These are phyloP conservation scores for Saturnispora zaruensis DNA, from an alignment of 805 yeast species.

Conservation along the genomic window DNA sequence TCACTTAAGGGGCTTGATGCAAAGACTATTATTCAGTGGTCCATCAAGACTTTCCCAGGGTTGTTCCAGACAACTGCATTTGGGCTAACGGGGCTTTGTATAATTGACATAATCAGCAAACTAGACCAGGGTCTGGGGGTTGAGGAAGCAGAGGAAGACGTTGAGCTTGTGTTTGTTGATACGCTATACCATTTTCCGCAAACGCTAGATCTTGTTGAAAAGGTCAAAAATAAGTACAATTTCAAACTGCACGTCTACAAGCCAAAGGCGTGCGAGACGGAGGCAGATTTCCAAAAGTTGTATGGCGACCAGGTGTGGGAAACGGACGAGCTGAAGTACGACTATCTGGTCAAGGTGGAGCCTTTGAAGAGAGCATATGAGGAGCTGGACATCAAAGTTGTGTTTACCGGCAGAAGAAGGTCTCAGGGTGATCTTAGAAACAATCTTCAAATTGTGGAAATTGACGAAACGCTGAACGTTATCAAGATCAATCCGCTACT, in stretches of 20 bases:
- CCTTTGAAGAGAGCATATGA: conserved; percentile 81
- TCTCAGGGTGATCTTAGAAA: conserved; percentile 85
- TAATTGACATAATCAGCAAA: conserved; percentile 70
- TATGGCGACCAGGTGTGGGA: conserved; percentile 84
- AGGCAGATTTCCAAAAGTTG: conserved; percentile 50
- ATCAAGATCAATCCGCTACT: conserved; percentile 86
- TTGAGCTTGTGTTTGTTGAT: conserved; percentile 79
- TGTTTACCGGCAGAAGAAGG: conserved; percentile 83
- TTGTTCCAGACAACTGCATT: conserved; percentile 90
- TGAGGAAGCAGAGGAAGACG: not conserved
- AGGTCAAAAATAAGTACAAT: conserved; percentile 50
- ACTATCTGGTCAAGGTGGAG: conserved; percentile 83
- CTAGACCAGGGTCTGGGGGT: conserved; percentile 19
- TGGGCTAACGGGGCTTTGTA: conserved; percentile 87
- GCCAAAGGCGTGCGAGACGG: conserved; percentile 52
- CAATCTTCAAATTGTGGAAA: conserved; percentile 62
- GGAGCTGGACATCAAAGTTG: conserved; percentile 68
- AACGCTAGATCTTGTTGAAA: conserved; percentile 64
- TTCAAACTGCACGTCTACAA: conserved; percentile 46
- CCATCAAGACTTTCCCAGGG: conserved; percentile 71
- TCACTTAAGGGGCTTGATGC: conserved; percentile 51
- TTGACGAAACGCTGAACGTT: conserved; percentile 60
- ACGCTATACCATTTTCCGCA: conserved; percentile 95
- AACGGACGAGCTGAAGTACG: conserved; percentile 69
- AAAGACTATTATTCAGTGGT: conserved; percentile 72